A percentile compares a stretch with the other conserved stretches of the same genome.
phyloP scores from a whole-genome alignment of 2,329 filamentous ascomycete genomes.

The Tetracladium maxilliforme region DNA sequence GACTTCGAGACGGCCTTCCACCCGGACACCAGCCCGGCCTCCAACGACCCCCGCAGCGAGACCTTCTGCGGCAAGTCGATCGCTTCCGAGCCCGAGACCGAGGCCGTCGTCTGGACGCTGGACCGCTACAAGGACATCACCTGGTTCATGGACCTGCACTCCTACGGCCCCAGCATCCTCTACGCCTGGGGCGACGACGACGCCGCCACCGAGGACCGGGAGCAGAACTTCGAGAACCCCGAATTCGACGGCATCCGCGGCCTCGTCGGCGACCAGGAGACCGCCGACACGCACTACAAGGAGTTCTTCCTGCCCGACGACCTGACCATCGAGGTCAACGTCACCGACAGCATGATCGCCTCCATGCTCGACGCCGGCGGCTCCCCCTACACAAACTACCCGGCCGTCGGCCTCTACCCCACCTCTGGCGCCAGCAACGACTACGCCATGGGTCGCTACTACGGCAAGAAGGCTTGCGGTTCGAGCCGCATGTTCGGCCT shows the following conservation, averaged over 20 bases:
- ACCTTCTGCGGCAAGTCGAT: slow-evolving; percentile 22
- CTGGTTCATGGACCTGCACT: slow-evolving; percentile 46
- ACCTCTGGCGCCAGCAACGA: slow-evolving; percentile 30
- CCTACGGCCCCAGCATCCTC: slow-evolving; percentile 32
- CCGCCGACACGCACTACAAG: slow-evolving; percentile 19
- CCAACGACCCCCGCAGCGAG: slow-evolving; percentile 25
- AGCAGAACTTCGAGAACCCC: slow-evolving; percentile 35
- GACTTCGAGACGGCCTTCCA: too few relatives aligned
- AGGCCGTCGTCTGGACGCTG: slow-evolving; percentile 36
- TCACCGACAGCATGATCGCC: slow-evolving; percentile 15
- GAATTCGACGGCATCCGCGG: slow-evolving; percentile 36
- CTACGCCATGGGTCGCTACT: slow-evolving; percentile 28
- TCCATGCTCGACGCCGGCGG: slow-evolving; percentile 24
- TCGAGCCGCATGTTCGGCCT: slow-evolving; percentile 25
- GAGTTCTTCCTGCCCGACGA: too few relatives aligned
- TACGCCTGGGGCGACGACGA: slow-evolving; percentile 44
- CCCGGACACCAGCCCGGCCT: slow-evolving; percentile 21
- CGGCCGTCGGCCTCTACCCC: slow-evolving; percentile 26
- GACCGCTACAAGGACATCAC: slow-evolving; percentile 30
- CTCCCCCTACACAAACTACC: slow-evolving; percentile 20
- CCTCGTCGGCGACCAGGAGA: slow-evolving; percentile 20
- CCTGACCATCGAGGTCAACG: slow-evolving; percentile 20
- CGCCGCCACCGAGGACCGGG: slow-evolving; percentile 25
- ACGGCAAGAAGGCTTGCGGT: slow-evolving; percentile 16
- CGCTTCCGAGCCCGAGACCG: slow-evolving; percentile 37